These are phyloP conservation scores for Metarhizium anisopliae DNA, from an alignment of 2,329 filamentous ascomycete species.

Conservation along the genomic window DNA sequence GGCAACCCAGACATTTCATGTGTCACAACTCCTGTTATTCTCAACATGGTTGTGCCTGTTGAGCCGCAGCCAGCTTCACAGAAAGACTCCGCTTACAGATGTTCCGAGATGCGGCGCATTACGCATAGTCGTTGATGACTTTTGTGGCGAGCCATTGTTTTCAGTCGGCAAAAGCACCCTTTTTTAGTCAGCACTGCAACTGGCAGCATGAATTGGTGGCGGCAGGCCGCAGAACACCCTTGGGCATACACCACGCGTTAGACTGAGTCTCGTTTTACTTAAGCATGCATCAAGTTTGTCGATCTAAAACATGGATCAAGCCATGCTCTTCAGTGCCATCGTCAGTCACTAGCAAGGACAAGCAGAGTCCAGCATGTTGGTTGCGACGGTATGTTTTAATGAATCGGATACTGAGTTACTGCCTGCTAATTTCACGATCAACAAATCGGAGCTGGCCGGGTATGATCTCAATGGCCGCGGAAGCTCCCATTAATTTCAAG, in stretches of 20 bases:
- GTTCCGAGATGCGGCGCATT: not conserved
- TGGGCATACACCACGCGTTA: not conserved
- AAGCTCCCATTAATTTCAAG: not conserved
- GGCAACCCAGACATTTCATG: not conserved
- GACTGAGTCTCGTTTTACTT: not conserved
- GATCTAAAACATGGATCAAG: not conserved
- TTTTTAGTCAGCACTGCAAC: too few species aligned
- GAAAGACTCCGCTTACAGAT: too few species aligned
- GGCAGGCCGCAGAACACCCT: not conserved
- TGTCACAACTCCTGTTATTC: not conserved
- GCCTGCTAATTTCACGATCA: not conserved
- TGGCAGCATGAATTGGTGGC: not conserved
- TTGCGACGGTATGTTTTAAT: not conserved
- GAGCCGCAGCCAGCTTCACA: too few species aligned
- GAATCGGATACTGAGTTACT: not conserved
- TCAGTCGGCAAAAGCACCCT: not conserved
- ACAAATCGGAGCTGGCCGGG: not conserved
- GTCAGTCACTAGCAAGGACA: not conserved
- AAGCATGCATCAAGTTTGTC: not conserved
- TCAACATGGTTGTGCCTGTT: too few species aligned
- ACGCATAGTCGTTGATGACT: not conserved
- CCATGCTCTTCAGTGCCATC: not conserved
- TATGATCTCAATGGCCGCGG: too few species aligned
- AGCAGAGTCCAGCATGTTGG: not conserved
- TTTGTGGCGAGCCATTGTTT: not conserved